Evolutionary conservation across 1,284 basidiomycete genomes (phyloP).

Genomic region (Moesziomyces sp.): DNA sequence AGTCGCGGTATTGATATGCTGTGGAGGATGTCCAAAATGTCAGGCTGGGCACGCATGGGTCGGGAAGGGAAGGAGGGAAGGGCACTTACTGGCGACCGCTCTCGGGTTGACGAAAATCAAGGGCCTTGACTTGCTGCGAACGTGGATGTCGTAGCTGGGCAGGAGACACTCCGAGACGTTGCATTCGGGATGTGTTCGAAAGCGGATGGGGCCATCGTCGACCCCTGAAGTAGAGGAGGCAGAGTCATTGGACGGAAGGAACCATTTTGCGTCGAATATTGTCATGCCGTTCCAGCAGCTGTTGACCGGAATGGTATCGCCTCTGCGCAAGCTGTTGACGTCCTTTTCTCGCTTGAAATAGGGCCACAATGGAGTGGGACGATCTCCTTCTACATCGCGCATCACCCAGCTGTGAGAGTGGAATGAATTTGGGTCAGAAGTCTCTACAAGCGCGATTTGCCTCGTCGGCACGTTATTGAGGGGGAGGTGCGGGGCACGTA

Average conservation of each 20-base stretch:
- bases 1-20: constrained; percentile 48
- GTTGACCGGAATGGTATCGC: constrained; percentile 69
- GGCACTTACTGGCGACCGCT: constrained; percentile 22
- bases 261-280: constrained; percentile 71
- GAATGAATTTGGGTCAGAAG: constrained; percentile 20
- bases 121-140: constrained; percentile 56
- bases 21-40: neutral
- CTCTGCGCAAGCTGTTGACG: constrained; percentile 66
- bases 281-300: constrained; percentile 76
- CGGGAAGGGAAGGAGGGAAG: neutral
- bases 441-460: neutral
- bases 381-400: constrained; percentile 52
- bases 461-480: neutral
- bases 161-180: constrained; percentile 73
- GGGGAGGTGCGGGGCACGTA: constrained; percentile 68
- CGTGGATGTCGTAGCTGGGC: constrained; percentile 73
- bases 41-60: neutral
- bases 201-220: constrained; percentile 68
- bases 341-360: constrained; percentile 70
- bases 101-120: constrained; percentile 71
- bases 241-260: constrained; percentile 41
- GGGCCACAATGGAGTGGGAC: constrained; percentile 70
- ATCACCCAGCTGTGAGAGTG: constrained; percentile 44
- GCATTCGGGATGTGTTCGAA: constrained; percentile 71
- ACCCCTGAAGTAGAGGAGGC: constrained; percentile 55